A percentile compares a stretch with the other conserved stretches of the same genome.
Evolutionary conservation across 139 green algal genomes (phyloP).

Genomic region (Eudorina sp.): DNA sequence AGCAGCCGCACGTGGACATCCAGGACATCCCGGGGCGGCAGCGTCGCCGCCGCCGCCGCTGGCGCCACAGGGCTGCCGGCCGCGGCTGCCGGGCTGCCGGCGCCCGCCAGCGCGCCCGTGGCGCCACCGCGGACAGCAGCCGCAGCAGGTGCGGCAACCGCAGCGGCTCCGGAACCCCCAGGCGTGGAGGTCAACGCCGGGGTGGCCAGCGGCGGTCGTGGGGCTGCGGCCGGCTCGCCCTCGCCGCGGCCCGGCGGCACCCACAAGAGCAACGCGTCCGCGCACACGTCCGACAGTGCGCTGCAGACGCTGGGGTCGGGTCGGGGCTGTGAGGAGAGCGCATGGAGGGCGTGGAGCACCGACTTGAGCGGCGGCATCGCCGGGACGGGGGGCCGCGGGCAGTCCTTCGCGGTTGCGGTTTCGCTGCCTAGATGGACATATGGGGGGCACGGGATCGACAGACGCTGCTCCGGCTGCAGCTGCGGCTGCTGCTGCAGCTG

Average conservation of each 20-base stretch:
- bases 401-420: not conserved
- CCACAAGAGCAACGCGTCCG: not conserved
- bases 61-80: too few relatives aligned
- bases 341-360: conserved; percentile 4
- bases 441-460: too few relatives aligned
- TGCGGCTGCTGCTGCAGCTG: too few relatives aligned
- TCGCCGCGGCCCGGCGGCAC: not conserved
- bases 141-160: too few relatives aligned
- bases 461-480: too few relatives aligned
- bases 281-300: not conserved
- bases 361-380: not conserved
- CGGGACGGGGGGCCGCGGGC: not conserved
- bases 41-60: not conserved
- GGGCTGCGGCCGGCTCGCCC: too few relatives aligned
- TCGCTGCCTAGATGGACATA: not conserved
- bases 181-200: too few relatives aligned
- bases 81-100: too few relatives aligned
- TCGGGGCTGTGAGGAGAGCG: not conserved
- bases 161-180: too few relatives aligned
- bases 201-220: too few relatives aligned
- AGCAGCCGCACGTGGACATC: conserved; percentile 22
- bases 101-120: too few relatives aligned
- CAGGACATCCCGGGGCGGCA: not conserved
- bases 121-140: too few relatives aligned
- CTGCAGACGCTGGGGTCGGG: not conserved